Conservation (phyloP, 257 asterid genomes). For the Penstemon newberryi region DNA sequence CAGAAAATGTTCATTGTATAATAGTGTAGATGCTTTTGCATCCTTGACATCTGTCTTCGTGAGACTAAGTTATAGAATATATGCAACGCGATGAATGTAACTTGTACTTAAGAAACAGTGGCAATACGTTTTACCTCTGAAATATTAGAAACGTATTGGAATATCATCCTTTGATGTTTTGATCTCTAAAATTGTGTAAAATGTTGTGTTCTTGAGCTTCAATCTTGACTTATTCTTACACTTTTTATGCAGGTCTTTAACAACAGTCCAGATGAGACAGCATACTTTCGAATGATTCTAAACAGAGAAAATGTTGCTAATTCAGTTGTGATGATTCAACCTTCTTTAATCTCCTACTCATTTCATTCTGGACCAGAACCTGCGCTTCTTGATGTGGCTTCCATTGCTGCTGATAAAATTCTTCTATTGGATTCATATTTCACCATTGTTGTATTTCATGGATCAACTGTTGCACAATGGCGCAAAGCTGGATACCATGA, state of each 20-base stretch:
- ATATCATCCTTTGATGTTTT: slow-evolving; percentile 7
- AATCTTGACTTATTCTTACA: slow-evolving; percentile 27
- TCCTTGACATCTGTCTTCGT: background rate
- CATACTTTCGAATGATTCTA: slow-evolving; percentile 87
- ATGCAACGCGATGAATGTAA: background rate
- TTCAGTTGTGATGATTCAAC: slow-evolving; percentile 99
- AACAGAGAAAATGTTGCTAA: slow-evolving; percentile 88
- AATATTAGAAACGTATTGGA: slow-evolving; percentile 10
- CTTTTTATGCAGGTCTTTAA: slow-evolving; percentile 71
- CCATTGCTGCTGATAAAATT: slow-evolving; percentile 89
- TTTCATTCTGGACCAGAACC: slow-evolving; percentile 95
- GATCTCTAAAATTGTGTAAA: slow-evolving; percentile 7
- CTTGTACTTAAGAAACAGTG: too few species aligned
- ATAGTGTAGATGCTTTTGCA: background rate
- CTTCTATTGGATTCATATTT: slow-evolving; percentile 94
- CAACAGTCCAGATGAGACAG: slow-evolving; percentile 99
- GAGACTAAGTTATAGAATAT: background rate
- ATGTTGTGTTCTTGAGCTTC: slow-evolving; percentile 27
- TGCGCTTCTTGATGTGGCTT: slow-evolving; percentile 90
- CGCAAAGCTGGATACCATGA: slow-evolving; percentile 93
- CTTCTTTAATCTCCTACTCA: slow-evolving; percentile 91
- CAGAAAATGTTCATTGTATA: background rate
- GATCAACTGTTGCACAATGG: slow-evolving; percentile 95
- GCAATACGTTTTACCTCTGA: background rate
- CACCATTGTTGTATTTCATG: slow-evolving; percentile 91